Base-by-base conservation (phyloP, 805 yeast genomes). In the Yarrowia divulgata region DNA sequence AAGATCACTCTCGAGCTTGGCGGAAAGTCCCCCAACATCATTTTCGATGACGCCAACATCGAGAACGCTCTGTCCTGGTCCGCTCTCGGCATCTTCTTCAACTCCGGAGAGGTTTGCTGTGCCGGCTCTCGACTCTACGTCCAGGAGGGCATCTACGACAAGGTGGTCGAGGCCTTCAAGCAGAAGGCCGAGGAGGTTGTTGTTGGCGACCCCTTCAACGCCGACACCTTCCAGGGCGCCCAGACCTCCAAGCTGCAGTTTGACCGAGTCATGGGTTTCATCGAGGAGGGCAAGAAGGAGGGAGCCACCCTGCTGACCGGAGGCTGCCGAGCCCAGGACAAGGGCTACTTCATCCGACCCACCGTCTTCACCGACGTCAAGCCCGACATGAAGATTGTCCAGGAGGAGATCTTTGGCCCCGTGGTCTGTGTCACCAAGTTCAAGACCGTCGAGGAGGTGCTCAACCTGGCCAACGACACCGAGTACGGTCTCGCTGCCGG, bases 101-200 rank as follows among this genome's bases (percentile, higher is more conserved):
- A 93, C 84, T 88, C 93, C 77, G 98, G 98, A 81, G 97, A 93
- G 82, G 95, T 93, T 70, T 93, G 98, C 81, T 89, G 93, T 75
- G 97, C 97, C 39, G 94, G 97, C 74, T 92, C 97, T 62, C 88
- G 98, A 82, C 81, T 93, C 73, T 90, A 90, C 79, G 90, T 93
- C 70, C 97, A 94, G 80, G 94, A 90, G 73, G 85, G 86, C 46
- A 83, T 91, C 72, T 90, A 93, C 81, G 97, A 93, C 71, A 82
- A 87, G 77, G 85, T 92, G 71, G 77, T 91, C 70, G 82, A 81
- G 45, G 85, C 81, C 73, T 87, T 90, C 77, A 83, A 82, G 74
- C 74, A 77, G 37, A 85, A 85, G 69, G 84, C 87, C 60, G 85
- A 85, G 73, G 73, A 73, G 50, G 71, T 73, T 32, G 88, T 85